Evolutionary conservation across 768 basidiomycete genomes (phyloP).

Genomic region (Termitomyces sp.): DNA sequence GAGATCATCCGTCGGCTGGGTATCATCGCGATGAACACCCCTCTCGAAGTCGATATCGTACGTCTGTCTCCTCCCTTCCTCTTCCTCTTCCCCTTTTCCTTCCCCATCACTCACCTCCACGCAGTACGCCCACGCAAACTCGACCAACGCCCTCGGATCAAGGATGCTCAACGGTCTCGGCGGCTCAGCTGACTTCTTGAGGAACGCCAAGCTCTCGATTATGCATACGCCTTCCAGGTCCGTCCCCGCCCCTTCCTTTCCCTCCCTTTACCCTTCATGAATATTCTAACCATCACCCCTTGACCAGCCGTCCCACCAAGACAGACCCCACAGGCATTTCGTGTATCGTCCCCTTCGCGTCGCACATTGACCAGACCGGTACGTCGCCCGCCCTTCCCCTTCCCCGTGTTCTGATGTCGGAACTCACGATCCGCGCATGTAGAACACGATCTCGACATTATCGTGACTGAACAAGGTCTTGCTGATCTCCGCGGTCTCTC

Average conservation of each 20-base stretch:
- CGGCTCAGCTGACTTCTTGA: slow-evolving; percentile 47
- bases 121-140: slow-evolving; percentile 50
- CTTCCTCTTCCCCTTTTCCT: background rate
- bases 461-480: slow-evolving; percentile 50
- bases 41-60: slow-evolving; percentile 49
- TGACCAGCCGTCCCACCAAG: slow-evolving; percentile 40
- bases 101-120: background rate
- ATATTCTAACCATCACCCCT: background rate
- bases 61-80: slow-evolving; percentile 14
- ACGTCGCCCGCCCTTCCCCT: slow-evolving; percentile 6
- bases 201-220: slow-evolving; percentile 49
- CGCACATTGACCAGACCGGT: slow-evolving; percentile 50
- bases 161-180: slow-evolving; percentile 51
- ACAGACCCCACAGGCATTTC: slow-evolving; percentile 48
- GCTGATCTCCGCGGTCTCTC: slow-evolving; percentile 47
- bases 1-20: slow-evolving; percentile 48
- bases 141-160: slow-evolving; percentile 49
- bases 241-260: background rate
- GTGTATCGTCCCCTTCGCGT: slow-evolving; percentile 48
- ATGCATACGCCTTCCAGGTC: slow-evolving; percentile 50
- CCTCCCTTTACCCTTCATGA: background rate
- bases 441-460: slow-evolving; percentile 49
- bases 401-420: too few species aligned
- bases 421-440: background rate
- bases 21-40: slow-evolving; percentile 52